A percentile compares a stretch with the other conserved stretches of the same genome.
Evolutionary conservation across 768 basidiomycete species (phyloP).

Genomic region (Strobilomyces echinocephalus): DNA sequence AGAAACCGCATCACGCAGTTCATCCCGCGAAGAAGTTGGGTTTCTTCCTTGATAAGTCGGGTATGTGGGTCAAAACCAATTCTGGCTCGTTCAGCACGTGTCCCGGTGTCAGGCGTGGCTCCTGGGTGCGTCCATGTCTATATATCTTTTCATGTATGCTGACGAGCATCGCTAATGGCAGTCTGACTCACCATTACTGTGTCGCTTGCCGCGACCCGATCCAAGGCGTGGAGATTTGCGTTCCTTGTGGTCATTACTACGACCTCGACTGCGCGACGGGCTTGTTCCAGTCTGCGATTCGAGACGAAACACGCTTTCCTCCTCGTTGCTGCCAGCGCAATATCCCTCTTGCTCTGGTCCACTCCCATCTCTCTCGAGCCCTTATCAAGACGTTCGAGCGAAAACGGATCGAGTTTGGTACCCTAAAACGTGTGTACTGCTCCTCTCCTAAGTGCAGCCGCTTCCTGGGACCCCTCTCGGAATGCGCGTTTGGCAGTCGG

Average conservation of each 20-base stretch:
- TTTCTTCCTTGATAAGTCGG: slow-evolving; percentile 11
- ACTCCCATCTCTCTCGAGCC: not conserved
- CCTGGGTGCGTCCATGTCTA: slow-evolving; percentile 12
- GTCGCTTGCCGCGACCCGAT: not conserved
- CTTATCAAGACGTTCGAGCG: not conserved
- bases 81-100: not conserved
- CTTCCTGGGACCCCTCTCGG: slow-evolving; percentile 32
- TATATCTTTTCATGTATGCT: not conserved
- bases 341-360: slow-evolving; percentile 28
- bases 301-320: slow-evolving; percentile 38
- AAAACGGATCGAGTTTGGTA: not conserved
- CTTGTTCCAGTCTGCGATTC: slow-evolving; percentile 32
- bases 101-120: not conserved
- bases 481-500: slow-evolving; percentile 2
- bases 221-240: slow-evolving; percentile 20
- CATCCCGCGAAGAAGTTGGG: slow-evolving; percentile 15
- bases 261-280: slow-evolving; percentile 31
- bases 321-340: slow-evolving; percentile 35
- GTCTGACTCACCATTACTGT: slow-evolving; percentile 25
- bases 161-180: not conserved
- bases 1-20: not conserved
- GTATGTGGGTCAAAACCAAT: not conserved
- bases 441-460: slow-evolving; percentile 31
- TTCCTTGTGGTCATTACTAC: slow-evolving; percentile 35
- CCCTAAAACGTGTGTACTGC: slow-evolving; percentile 32